Evolutionary conservation across 345 rosid genomes (phyloP), one percentile per base, ranked within the genome.

Genomic region (Adansonia digitata): DNA sequence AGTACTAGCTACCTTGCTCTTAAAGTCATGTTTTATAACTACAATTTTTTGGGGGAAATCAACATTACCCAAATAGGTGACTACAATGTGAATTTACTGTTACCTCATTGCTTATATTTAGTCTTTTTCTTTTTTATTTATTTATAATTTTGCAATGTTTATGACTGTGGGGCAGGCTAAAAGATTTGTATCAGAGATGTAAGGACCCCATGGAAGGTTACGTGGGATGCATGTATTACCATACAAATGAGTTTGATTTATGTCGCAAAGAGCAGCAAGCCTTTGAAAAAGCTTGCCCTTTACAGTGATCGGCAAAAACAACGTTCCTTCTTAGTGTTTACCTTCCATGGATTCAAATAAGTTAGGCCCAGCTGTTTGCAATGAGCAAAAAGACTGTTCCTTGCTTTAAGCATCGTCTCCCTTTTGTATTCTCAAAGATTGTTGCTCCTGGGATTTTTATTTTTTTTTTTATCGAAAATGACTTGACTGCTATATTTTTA

Each of bases 181-280:
- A 86, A 77, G 98, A 93, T 87, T 92, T 96, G 72, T 97, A 93
- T 79, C 92, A 92, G 71, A 89, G 76, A 71, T 93, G 99, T 89
- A 91, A 92, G 15, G 90, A 85, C 56, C 92, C 91, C 76, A 93
- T 93, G 99, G 99, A 96, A 77, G 91, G 71, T 10, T 92, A 93
- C 52, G 99, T 86, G 39, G 93, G 97, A 55, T 96, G 99, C 82
- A 88, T 96, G 99, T 96, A 92, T 84, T 96, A 96, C 88, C 78
- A 84, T 75, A 93, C 99, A 0, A 96, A 93, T 70, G 99, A 96
- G 82, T 96, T 96, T 66, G 98, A 93, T 75, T 81, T 90, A 79
- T 93, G 99, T 78, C 94, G 99, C 89, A 89, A 91, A 83, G 97
- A 96, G 90, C 99, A 96, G 74, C 83, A 90, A 79, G 92, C 87